Percentiles rank a stretch among this genome's conserved stretches.
phyloP scores from a whole-genome alignment of 2,329 filamentous ascomycete genomes.

The Clarireedia sp. region DNA sequence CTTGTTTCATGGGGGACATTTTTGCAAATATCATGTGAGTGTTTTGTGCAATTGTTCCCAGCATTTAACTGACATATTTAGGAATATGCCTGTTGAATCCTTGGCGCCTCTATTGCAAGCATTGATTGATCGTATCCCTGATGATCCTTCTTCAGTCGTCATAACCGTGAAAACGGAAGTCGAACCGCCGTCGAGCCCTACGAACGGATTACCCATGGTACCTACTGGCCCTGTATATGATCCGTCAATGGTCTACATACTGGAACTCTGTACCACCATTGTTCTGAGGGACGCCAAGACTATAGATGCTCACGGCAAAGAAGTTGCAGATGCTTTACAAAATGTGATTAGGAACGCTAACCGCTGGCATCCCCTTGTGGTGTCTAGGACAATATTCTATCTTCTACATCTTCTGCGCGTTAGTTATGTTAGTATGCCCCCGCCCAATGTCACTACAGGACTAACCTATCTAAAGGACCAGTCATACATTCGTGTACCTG shows the following conservation, averaged over 20 bases:
- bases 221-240: slow-evolving; percentile 64
- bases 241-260: slow-evolving; percentile 77
- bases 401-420: slow-evolving; percentile 72
- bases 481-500: slow-evolving; percentile 84
- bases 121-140: slow-evolving; percentile 76
- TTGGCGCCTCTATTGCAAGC: slow-evolving; percentile 60
- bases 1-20: slow-evolving; percentile 76
- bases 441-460: slow-evolving; percentile 8
- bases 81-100: slow-evolving; percentile 51
- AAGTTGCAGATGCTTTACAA: slow-evolving; percentile 73
- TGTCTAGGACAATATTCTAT: slow-evolving; percentile 81
- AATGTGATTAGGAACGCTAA: slow-evolving; percentile 70
- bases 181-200: slow-evolving; percentile 47
- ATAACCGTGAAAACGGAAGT: slow-evolving; percentile 87
- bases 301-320: slow-evolving; percentile 65
- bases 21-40: slow-evolving; percentile 74
- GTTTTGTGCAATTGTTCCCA: neutral
- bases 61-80: slow-evolving; percentile 29
- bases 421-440: slow-evolving; percentile 62
- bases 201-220: slow-evolving; percentile 50
- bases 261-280: slow-evolving; percentile 81
- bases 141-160: slow-evolving; percentile 71
- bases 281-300: slow-evolving; percentile 69
- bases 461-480: slow-evolving; percentile 52
- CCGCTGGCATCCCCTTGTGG: slow-evolving; percentile 72